Evolutionary conservation across 225 moss, liverwort and hornwort genomes (phyloP).

Genomic region (Antitrichia curtipendula): DNA sequence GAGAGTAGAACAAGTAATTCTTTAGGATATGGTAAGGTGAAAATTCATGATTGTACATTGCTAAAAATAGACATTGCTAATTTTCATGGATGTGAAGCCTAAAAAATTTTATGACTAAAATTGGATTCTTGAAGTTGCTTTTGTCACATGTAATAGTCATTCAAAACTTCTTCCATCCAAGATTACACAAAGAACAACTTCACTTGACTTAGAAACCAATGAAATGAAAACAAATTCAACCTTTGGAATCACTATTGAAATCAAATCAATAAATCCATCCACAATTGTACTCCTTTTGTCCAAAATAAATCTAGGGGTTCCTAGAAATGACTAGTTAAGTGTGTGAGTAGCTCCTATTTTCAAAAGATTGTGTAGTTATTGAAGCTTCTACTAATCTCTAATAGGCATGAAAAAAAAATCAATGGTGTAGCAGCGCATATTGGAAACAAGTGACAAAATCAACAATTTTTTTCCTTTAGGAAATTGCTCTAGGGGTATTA

Average conservation of each 20-base stretch:
- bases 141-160: accelerated
- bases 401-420: too few relatives aligned
- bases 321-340: too few relatives aligned
- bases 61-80: accelerated
- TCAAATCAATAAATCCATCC: background rate
- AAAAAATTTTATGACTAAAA: background rate
- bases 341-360: too few relatives aligned
- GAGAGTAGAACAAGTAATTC: background rate
- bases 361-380: too few relatives aligned
- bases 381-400: too few relatives aligned
- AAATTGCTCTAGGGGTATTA: too few relatives aligned
- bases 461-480: too few relatives aligned
- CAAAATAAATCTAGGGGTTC: too few relatives aligned
- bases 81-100: accelerated
- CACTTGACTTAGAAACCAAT: background rate
- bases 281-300: too few relatives aligned
- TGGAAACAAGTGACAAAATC: too few relatives aligned
- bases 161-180: background rate
- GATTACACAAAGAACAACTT: background rate
- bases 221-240: background rate
- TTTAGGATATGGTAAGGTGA: too few relatives aligned
- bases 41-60: accelerated
- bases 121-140: background rate
- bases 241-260: background rate
- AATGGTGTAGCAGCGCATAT: too few relatives aligned